Evolutionary conservation across 2,329 filamentous ascomycete genomes (phyloP).

Genomic region (Microascus cirrosus): DNA sequence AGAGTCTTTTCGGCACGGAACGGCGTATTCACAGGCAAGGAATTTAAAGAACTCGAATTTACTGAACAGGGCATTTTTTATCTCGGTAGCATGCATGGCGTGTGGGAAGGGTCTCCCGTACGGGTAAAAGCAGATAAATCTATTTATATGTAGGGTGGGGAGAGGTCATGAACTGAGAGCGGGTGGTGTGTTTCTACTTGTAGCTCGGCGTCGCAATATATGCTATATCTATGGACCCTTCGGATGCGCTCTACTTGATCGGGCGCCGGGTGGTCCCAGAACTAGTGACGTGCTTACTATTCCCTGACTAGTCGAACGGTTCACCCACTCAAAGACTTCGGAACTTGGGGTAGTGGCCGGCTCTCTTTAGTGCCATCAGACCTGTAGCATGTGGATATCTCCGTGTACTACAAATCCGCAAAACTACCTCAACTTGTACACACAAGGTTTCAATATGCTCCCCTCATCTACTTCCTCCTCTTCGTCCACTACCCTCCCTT

Average conservation of each 20-base stretch:
- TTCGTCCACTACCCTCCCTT: slow-evolving; percentile 40
- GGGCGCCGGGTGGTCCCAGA: too few species aligned
- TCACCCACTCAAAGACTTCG: too few species aligned
- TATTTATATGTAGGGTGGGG: too few species aligned
- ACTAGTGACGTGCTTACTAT: too few species aligned
- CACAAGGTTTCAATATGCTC: slow-evolving; percentile 75
- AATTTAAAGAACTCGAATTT: neutral
- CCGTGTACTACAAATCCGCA: neutral
- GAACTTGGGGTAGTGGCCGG: neutral
- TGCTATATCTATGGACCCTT: neutral
- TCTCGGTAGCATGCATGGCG: slow-evolving; percentile 3
- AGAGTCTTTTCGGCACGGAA: neutral
- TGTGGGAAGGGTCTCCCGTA: neutral
- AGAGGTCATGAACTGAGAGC: too few species aligned
- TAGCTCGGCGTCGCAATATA: neutral
- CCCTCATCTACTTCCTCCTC: slow-evolving; percentile 51
- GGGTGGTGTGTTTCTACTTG: too few species aligned
- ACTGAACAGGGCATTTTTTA: neutral
- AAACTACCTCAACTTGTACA: slow-evolving; percentile 75
- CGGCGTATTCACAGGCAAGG: slow-evolving; percentile 2
- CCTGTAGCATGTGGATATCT: neutral
- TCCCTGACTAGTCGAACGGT: too few species aligned
- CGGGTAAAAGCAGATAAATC: neutral
- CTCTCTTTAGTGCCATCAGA: neutral
- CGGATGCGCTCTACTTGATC: too few species aligned